Conservation (phyloP, 176 grass and related monocot species). For the Aechmea fasciata region DNA sequence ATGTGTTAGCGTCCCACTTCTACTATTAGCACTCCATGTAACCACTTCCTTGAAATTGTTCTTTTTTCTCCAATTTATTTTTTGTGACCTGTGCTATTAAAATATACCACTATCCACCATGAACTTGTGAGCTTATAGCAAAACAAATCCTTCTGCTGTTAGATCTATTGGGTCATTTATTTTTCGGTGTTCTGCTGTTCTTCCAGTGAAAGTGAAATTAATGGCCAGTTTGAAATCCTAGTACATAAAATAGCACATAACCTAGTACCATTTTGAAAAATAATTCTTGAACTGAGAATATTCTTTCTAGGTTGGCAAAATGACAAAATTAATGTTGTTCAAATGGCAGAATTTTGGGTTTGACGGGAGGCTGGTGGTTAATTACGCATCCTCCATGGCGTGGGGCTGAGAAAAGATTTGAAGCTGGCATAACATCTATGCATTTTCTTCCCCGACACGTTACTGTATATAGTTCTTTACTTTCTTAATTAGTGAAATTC, state of each 20-base stretch:
- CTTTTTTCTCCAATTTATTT: neutral
- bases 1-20: too few relatives aligned
- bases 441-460: neutral
- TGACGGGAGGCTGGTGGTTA: conserved; percentile 76
- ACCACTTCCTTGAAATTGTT: neutral
- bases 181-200: neutral
- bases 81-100: neutral
- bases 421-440: neutral
- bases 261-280: neutral
- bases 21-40: neutral
- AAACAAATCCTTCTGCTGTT: too few relatives aligned
- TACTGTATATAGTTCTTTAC: neutral
- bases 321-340: neutral
- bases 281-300: too few relatives aligned
- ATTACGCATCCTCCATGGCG: conserved; percentile 74
- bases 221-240: neutral
- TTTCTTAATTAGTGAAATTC: too few relatives aligned
- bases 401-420: conserved; percentile 37
- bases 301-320: neutral
- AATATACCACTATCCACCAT: too few relatives aligned
- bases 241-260: neutral
- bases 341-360: conserved; percentile 67
- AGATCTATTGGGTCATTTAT: too few relatives aligned
- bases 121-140: too few relatives aligned
- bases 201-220: neutral